Evolutionary conservation across 148 eudicot species (phyloP), one percentile per base, ranked within the genome.

Genomic region (Selenicereus undatus): DNA sequence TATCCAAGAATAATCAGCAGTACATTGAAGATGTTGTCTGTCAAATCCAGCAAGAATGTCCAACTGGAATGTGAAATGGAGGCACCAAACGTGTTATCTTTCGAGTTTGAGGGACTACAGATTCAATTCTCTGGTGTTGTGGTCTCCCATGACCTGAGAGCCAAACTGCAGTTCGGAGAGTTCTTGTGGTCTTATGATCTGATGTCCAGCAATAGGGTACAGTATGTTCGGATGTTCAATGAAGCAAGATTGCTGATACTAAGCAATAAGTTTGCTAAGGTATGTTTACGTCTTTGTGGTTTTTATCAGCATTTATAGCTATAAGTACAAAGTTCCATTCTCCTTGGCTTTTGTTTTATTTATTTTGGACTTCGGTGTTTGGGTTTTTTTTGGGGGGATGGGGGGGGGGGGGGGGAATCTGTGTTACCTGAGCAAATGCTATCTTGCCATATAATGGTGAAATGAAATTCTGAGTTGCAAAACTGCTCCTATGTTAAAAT

Each of bases 81-180:
- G 66, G 50, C 79, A 76, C 79, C 79, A 58, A 76, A 58, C 48
- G 29, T 76, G 11, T 11, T 32, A 1, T 76, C 69, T 56, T 76
- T 76, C 70, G 39, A 21, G 70, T 76, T 30, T 60, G 50, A 76
- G 70, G 79, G 79, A 60, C 51, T 9, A 32, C 7, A 1, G 8
- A 35, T 58, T 22, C 50, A 20, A 9, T 30, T 76, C 16, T 60
- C 50, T 36, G 20, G 29, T 21, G 50, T 35, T 58, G 29, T 35
- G 12, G 29, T 36, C 7, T 58, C 79, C 1, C 60, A 36, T 58
- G 32, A 76, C 5, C 79, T 76, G 35, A 66, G 9, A 18, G 70
- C 79, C 58, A 66, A 76, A 58, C 79, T 76, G 3, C 4, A 3
- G 29, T 32, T 76, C 18, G 8, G 9, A n/a, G 60, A 48, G 14